These are phyloP conservation scores for Naganishia cerealis DNA, from an alignment of 1,284 basidiomycete genomes.

Conservation along the genomic window DNA sequence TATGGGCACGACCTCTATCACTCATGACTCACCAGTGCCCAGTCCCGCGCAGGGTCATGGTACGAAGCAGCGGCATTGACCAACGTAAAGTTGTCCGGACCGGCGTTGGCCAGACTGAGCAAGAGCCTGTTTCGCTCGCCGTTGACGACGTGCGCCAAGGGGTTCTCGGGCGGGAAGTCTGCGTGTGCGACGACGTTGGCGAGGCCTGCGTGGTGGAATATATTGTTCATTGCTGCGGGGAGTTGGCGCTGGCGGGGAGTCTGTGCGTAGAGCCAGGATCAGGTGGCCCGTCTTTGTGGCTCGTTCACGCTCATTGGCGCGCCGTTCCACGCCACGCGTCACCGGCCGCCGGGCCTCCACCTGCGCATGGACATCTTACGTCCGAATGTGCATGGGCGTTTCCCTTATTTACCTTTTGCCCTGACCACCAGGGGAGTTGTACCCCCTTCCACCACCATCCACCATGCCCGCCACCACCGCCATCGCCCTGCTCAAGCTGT, in stretches of 20 bases:
- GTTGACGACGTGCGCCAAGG: conserved; percentile 71
- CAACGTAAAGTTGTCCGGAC: conserved; percentile 72
- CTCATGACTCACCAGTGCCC: conserved; percentile 63
- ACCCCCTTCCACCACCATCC: neutral
- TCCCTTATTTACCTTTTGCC: too few species aligned
- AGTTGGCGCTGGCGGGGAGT: neutral
- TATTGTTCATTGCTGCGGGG: conserved; percentile 11
- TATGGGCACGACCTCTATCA: neutral
- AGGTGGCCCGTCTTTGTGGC: too few species aligned
- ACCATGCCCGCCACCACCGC: neutral
- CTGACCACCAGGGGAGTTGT: too few species aligned
- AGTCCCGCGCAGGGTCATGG: conserved; percentile 66
- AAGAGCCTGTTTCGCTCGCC: conserved; percentile 74
- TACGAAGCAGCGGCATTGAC: conserved; percentile 70
- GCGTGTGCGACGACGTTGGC: conserved; percentile 13
- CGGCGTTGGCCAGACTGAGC: conserved; percentile 72
- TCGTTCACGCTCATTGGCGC: too few species aligned
- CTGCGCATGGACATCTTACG: too few species aligned
- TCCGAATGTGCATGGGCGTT: too few species aligned
- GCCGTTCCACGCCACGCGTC: too few species aligned
- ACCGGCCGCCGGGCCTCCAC: too few species aligned
- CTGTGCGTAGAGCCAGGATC: too few species aligned
- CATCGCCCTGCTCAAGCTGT: conserved; percentile 6
- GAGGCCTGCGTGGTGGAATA: conserved; percentile 24
- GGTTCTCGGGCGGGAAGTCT: conserved; percentile 17